Evolutionary conservation across 2,329 filamentous ascomycete species (phyloP), one percentile per base, ranked within the genome.

Genomic region (Aspergillus glaucus): DNA sequence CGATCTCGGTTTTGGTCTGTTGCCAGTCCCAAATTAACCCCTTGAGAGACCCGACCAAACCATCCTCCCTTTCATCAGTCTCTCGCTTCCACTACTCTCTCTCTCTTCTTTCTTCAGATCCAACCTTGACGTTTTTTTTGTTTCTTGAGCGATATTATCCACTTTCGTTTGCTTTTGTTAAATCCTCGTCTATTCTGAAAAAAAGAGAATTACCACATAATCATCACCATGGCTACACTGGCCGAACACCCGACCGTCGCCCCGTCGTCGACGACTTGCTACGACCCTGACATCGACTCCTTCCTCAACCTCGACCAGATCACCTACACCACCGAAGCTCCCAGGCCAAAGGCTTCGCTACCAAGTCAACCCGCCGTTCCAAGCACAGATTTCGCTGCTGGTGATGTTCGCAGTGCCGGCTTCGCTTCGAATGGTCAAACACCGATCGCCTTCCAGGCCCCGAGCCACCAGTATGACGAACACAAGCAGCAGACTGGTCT

Each of bases 401-500:
- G 54, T 45, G 62, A 65, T 53, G 57, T 59, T 49, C 60, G 62
- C 40, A 65, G 63, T 54, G 64, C 62, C 48, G 61, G 60, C 43
- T 68, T 70, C 50, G 62, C 63, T 17, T 62, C 65, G 17, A 67
- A 60, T 37, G 62, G 60, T 52, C 68, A 70, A 49, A 67, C 65
- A 22, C 79, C 85, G 53, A 78, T 78, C 55, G 72, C 78, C 17
- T 81, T 91, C 63, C 84, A 82, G 43, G 88, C 84, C 32, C 92
- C 93, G 7, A 95, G 89, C 69, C 91, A 96, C 74, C 88, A 95
- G 71, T 97, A 97, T 76, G 88, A 90, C 62, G 84, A 88, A 64
- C 94, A 96, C 75, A 88, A 89, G 74, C 93, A 98, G 68, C 91
- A 96, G 75, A 96, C 93, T 3, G 90, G 91, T 55, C 84, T 96